Evolutionary conservation across 192 early-diverging fungal genomes (phyloP), one percentile per base, ranked within the genome.

Genomic region (Funneliformis geosporum): DNA sequence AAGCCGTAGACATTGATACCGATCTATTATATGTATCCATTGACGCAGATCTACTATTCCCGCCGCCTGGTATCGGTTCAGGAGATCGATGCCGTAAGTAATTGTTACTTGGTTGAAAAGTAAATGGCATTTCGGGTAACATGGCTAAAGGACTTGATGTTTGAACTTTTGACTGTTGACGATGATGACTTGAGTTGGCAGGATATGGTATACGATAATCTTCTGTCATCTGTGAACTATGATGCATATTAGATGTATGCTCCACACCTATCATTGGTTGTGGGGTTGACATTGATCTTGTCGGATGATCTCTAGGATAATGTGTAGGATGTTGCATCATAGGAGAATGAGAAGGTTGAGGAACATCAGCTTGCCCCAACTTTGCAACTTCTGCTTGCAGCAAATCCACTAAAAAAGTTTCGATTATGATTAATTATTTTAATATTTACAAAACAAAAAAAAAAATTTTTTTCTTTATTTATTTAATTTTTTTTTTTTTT

Each of bases 341-440:
- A 23, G 67, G 33, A 14, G 43, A 60, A 5, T 47, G 67, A 50
- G 23, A 46, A 21, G 67, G 40, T 39, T 66, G 40, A 18, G 64
- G 40, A 27, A 60, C 40, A 18, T 79, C 77, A 44, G 12, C 40
- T 28, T 79, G 77, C 12, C 66, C 77, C 5, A 79, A 61, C n/a
- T 79, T 79, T 39, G 77, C 77, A 1, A 79, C 67, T 60, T 79
- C 77, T 40, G 77, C 77, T 25, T 69, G 66, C n/a, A 79, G 21
- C 16, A 67, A 42, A 79, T 79, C 77, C 11, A 79, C 77, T 79
- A 70, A 16, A 40, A 8, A 42, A 43, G 6, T 10, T 69, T 9
- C 7, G 9, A 40, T 42, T 18, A 21, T 40, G 8, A 14, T 40
- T 42, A 8, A 21, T 69, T n/a, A 69, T 4, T 40, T 59, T 8